Evolutionary conservation across 2,329 filamentous ascomycete species (phyloP), one percentile per base, ranked within the genome.

Genomic region (Curvularia eragrostidis): DNA sequence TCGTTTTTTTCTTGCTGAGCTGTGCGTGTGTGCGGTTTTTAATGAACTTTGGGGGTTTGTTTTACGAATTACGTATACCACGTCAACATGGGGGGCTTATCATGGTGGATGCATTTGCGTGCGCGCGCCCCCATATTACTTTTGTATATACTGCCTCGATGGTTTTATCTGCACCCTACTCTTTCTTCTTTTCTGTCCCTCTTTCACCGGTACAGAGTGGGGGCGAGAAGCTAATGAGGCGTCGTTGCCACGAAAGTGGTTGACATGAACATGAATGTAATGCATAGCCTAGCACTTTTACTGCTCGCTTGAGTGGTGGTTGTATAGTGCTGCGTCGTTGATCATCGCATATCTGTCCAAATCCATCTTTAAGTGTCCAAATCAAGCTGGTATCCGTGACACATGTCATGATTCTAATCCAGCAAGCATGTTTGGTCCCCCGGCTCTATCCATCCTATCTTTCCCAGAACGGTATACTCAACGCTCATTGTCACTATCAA

Each of bases 401-500:
- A 30, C 15, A 5, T 12, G 13, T 6, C 3, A n/a, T 18, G 5
- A 15, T 36, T 6, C 5, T 18, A 6, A 18, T 36, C 3, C 7
- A 36, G 34, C 34, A 18, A 36, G 34, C 34, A 36, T 18, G 12
- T 9, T 36, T 3, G 9, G 12, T 13, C 32, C 8, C 8, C 9
- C 38, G 4, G 2, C 36, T 39, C 6, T 5, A 39, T 39, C 1
- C n/a, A 19, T 39, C 7, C 9, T 13, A 18, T 30, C 6, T 9
- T 44, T 6, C 28, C 23, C 44, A 12, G 9, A 38, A 18, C 4
- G 1, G 4, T 7, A 18, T 13, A 6, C 10, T 21, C 26, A 1
- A 13, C 21, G 8, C 19, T 23, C 44, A 2, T 13, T 7, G 13
- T 21, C 21, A 38, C 56, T 55, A 47, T 73, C 67, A 47, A 65